Evolutionary conservation across 495 filamentous ascomycete species (phyloP).

Genomic region (Usnea hakonensis): DNA sequence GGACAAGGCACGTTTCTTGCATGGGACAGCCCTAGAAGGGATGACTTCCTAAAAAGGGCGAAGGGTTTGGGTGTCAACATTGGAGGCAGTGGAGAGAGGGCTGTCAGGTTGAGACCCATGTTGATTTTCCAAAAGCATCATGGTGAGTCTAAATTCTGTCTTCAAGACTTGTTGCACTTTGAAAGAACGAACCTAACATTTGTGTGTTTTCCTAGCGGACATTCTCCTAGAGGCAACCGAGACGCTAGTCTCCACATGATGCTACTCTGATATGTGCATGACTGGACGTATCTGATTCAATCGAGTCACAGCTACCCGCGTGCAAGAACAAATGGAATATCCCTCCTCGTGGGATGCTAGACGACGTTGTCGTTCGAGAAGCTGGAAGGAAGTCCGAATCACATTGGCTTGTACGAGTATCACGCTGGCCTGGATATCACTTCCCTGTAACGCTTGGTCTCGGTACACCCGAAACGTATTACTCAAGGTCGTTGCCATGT

Average conservation of each 20-base stretch:
- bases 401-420: not conserved
- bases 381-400: not conserved
- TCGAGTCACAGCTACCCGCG: too few relatives aligned
- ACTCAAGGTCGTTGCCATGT: not conserved
- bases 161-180: conserved; percentile 11
- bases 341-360: not conserved
- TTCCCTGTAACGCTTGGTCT: not conserved
- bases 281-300: not conserved
- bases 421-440: not conserved
- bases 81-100: conserved; percentile 73
- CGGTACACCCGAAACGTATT: not conserved
- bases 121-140: conserved; percentile 92
- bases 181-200: conserved; percentile 24
- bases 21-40: conserved; percentile 81
- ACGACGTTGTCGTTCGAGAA: not conserved
- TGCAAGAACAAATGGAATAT: not conserved
- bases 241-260: conserved; percentile 60
- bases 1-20: conserved; percentile 96
- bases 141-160: conserved; percentile 43
- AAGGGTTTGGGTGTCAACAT: conserved; percentile 88
- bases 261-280: not conserved
- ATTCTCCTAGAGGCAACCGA: conserved; percentile 62
- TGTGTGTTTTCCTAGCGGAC: conserved; percentile 38
- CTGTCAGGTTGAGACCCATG: conserved; percentile 89
- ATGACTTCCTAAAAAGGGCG: conserved; percentile 73